Base-by-base conservation (phyloP, 495 filamentous ascomycete genomes). In the Gamarada debralockiae region DNA sequence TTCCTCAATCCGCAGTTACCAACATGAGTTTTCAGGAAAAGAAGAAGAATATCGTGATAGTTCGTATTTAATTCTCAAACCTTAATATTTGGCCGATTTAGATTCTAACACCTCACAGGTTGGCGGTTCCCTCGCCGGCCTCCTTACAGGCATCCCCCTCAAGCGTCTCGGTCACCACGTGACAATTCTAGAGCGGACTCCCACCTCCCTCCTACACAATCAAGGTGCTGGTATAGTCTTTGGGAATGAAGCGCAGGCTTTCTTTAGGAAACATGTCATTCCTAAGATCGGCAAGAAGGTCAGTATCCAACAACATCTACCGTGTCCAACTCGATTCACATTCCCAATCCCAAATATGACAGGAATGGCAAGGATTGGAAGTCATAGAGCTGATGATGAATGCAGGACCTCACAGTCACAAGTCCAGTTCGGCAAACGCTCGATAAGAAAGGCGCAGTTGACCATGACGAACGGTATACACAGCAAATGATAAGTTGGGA, bases 221-320 rank as follows among this genome's bases (percentile, higher is more conserved):
- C 76, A 81, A 65, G 80, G 79, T 14, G 79, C 79, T 5, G 78
- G 79, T 1, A 76, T 84, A 25, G 73, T 77, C 0, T 72, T 72
- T 8, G 72, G 74, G 8, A n/a, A 22, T n/a, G 10, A 34, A 17
- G 39, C 45, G 8, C 53, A n/a, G 57, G 56, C 29, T n/a, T 72
- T 66, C 61, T 67, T 73, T 48, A 45, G 62, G 14, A 56, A 57
- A 20, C 61, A 71, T 41, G 64, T 70, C 42, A 17, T 33, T 36
- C 45, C 29, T 4, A 44, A 52, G 29, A 60, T 57, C 17, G 27
- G 27, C 5, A 29, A 29, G n/a, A n/a, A n/a, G n/a, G n/a, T n/a
- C n/a, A n/a, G n/a, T n/a, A n/a, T n/a, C n/a, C n/a, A n/a, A n/a
- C n/a, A n/a, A n/a, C n/a, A n/a, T n/a, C n/a, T n/a, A n/a, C n/a